Evolutionary conservation across 1,139 yeast genomes (phyloP), one percentile per base, ranked within the genome.

Genomic region (Pichia sp.): DNA sequence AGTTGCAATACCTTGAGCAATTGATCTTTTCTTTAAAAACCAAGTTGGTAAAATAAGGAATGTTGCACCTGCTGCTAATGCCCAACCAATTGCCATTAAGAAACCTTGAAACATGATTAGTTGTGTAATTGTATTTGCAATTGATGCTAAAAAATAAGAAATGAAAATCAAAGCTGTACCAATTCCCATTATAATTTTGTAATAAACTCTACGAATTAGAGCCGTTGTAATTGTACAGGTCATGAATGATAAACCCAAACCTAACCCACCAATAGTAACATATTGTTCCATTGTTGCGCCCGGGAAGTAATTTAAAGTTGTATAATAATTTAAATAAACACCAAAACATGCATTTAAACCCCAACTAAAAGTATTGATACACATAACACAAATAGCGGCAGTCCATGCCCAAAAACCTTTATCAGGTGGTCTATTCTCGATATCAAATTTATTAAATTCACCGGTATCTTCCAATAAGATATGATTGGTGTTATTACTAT

Each of bases 291-390:
- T 69, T 0, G 80, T 69, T 0, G 88, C 86, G 0, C 81, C 86
- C 0, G 78, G 75, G 57, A 83, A 84, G 1, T 72, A 68, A 47
- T 76, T 66, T 44, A 71, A 61, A 18, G 71, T 63, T 28, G 81
- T 63, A 62, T 83, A 87, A 61, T 72, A 81, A 39, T 80, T 75
- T 38, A 87, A 68, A 60, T 80, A 84, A 5, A 87, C 84, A 47
- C 93, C 91, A 62, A 76, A 87, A 0, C 81, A 77, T 6, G 87
- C 79, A 61, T 83, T 84, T 46, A 83, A 73, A 27, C 95, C 95
- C 95, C 95, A 87, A 1, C 90, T 79, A 45, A 64, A 64, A 16
- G 61, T 54, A 53, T 77, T 75, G 46, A 82, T 72, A 31, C 76
- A 61, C 65, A 79, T 72, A 0, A 79, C 79, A 58, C 85, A 77